phyloP scores from a whole-genome alignment of 2,329 filamentous ascomycete species.

The Pseudopyrenochaeta lycopersici region DNA sequence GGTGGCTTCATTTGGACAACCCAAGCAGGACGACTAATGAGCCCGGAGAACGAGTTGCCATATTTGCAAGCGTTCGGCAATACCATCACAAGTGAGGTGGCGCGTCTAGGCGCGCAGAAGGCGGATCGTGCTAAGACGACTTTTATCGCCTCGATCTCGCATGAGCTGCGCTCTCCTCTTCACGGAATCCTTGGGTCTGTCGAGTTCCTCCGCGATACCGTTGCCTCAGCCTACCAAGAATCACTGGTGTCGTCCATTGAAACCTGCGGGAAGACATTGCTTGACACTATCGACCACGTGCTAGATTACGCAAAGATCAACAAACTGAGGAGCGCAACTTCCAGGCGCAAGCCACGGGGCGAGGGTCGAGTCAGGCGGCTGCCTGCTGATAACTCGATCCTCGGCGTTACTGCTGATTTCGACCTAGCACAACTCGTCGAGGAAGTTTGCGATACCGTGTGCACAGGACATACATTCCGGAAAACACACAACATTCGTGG shows the following conservation, averaged over 20 bases:
- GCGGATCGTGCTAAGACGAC: constrained; percentile 50
- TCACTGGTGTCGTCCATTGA: constrained; percentile 45
- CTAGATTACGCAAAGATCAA: constrained; percentile 51
- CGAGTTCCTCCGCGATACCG: constrained; percentile 42
- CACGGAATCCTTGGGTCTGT: constrained; percentile 66
- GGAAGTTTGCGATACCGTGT: constrained; percentile 65
- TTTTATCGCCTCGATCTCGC: constrained; percentile 54
- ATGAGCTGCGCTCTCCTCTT: constrained; percentile 65
- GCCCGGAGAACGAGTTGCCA: constrained; percentile 41
- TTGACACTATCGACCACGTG: constrained; percentile 53
- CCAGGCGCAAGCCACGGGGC: constrained; percentile 23
- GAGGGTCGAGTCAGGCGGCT: constrained; percentile 32
- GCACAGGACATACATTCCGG: constrained; percentile 58
- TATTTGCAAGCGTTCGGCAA: constrained; percentile 48
- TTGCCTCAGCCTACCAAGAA: constrained; percentile 51
- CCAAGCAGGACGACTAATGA: constrained; percentile 39
- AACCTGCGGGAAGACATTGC: constrained; percentile 48
- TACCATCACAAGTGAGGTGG: constrained; percentile 44
- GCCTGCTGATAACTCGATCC: constrained; percentile 39
- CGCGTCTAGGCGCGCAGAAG: constrained; percentile 39
- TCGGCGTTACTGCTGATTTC: constrained; percentile 42
- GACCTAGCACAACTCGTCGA: constrained; percentile 51
- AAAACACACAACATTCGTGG: constrained; percentile 33
- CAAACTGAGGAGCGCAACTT: constrained; percentile 35
- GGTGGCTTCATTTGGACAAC: constrained; percentile 47